Percentiles rank a stretch among this genome's conserved stretches.
Evolutionary conservation across 2,329 filamentous ascomycete species (phyloP).

Genomic region (Aureobasidium zeae): DNA sequence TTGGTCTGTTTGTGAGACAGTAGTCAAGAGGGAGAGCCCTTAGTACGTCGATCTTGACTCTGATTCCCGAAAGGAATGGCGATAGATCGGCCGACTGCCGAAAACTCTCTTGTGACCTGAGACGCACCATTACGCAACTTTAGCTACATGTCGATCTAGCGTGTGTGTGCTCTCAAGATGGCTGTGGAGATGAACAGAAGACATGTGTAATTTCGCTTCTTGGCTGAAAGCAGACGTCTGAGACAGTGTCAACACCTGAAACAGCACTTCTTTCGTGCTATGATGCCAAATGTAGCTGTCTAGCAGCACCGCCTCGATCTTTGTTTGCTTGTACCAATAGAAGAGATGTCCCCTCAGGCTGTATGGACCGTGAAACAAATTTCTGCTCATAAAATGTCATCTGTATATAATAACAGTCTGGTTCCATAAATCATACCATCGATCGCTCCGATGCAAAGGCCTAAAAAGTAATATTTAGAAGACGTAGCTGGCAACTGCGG

Average conservation of each 20-base stretch:
- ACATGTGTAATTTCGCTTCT: conserved; percentile 12
- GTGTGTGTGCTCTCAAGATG: not conserved
- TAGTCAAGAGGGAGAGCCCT: conserved; percentile 9
- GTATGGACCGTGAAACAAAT: too few species aligned
- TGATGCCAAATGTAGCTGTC: too few species aligned
- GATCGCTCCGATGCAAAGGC: too few species aligned
- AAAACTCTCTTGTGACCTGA: not conserved
- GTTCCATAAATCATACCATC: too few species aligned
- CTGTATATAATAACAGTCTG: too few species aligned
- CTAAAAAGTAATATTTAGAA: too few species aligned
- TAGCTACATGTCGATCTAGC: not conserved
- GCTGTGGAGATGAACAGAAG: conserved; percentile 3
- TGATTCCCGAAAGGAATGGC: too few species aligned
- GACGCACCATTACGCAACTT: conserved; percentile 1
- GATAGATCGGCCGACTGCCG: not conserved
- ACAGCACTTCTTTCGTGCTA: too few species aligned
- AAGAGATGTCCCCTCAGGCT: too few species aligned
- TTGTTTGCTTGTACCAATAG: not conserved
- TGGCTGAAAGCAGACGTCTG: conserved; percentile 4
- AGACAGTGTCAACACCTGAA: conserved; percentile 5
- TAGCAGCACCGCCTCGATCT: too few species aligned
- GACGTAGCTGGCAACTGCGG: too few species aligned
- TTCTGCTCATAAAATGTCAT: too few species aligned
- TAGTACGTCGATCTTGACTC: not conserved
- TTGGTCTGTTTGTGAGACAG: conserved; percentile 11